These are phyloP conservation scores for Byssochlamys sp. DNA, from an alignment of 2,329 filamentous ascomycete species.

Conservation along the genomic window DNA sequence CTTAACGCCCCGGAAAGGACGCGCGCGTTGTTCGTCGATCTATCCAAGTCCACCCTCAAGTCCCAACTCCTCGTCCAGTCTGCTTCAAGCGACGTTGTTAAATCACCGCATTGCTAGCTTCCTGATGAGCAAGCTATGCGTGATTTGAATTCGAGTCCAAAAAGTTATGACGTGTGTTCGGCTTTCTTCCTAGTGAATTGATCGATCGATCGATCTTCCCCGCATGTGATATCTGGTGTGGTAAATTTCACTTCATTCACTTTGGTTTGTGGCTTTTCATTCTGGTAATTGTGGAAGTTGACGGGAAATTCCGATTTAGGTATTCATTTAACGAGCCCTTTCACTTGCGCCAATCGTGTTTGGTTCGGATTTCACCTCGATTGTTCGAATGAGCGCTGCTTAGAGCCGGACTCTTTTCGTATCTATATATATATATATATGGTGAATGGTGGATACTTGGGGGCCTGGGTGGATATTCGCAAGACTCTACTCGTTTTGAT, in stretches of 20 bases:
- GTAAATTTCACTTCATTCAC: neutral
- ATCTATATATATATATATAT: neutral
- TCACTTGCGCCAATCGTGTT: neutral
- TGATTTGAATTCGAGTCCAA: neutral
- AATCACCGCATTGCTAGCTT: neutral
- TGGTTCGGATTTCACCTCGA: neutral
- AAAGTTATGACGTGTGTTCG: neutral
- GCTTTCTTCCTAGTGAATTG: neutral
- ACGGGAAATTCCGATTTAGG: neutral
- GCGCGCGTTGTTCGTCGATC: neutral
- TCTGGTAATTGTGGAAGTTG: neutral
- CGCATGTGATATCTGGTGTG: neutral
- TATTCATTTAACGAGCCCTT: neutral
- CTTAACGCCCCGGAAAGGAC: neutral
- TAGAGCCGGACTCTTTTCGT: neutral
- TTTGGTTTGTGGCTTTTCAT: neutral
- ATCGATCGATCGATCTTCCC: neutral
- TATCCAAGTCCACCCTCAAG: neutral
- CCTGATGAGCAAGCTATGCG: neutral
- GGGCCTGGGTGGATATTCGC: too few relatives aligned
- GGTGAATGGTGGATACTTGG: neutral
- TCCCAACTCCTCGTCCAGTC: neutral
- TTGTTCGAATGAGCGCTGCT: neutral
- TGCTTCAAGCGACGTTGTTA: neutral
- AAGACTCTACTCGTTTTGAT: neutral